A percentile compares a stretch with the other conserved stretches of the same genome.
These are phyloP conservation scores for Fusarium dimerum DNA, from an alignment of 2,329 filamentous ascomycete species.

Conservation along the genomic window DNA sequence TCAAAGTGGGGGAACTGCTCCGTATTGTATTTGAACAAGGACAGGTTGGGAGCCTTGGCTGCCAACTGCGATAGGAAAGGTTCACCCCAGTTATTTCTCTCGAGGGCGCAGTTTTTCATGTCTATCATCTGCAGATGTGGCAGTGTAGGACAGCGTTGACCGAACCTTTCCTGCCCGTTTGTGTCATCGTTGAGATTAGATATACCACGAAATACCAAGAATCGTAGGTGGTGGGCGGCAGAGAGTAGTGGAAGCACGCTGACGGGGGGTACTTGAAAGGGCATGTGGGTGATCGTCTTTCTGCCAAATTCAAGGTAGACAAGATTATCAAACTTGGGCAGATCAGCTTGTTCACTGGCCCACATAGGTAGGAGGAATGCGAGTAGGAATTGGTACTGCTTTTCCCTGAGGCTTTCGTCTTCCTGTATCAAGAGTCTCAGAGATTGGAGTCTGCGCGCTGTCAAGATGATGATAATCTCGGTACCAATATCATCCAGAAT, in stretches of 20 bases:
- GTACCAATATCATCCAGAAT: slow-evolving; percentile 1
- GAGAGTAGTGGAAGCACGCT: neutral
- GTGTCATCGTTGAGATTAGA: neutral
- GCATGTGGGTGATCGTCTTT: neutral
- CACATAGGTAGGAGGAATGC: neutral
- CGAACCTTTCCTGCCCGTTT: slow-evolving; percentile 1
- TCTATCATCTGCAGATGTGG: neutral
- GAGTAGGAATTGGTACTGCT: neutral
- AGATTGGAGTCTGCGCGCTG: neutral
- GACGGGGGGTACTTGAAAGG: neutral
- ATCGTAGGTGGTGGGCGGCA: neutral
- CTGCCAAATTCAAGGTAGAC: slow-evolving; percentile 1
- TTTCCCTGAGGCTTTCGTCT: neutral
- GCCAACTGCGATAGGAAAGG: neutral
- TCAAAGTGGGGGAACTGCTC: neutral
- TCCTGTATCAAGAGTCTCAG: slow-evolving; percentile 1
- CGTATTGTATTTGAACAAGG: slow-evolving; percentile 1
- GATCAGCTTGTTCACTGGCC: too few relatives aligned
- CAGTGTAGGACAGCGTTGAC: neutral
- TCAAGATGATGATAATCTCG: slow-evolving; percentile 3
- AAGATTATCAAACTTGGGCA: neutral
- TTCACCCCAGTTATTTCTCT: slow-evolving; percentile 2
- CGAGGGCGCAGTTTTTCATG: neutral
- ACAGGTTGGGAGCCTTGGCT: slow-evolving; percentile 1
- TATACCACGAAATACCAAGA: neutral